These are phyloP conservation scores for Pleurotus pulmonarius DNA, from an alignment of 768 basidiomycete genomes.

Conservation along the genomic window DNA sequence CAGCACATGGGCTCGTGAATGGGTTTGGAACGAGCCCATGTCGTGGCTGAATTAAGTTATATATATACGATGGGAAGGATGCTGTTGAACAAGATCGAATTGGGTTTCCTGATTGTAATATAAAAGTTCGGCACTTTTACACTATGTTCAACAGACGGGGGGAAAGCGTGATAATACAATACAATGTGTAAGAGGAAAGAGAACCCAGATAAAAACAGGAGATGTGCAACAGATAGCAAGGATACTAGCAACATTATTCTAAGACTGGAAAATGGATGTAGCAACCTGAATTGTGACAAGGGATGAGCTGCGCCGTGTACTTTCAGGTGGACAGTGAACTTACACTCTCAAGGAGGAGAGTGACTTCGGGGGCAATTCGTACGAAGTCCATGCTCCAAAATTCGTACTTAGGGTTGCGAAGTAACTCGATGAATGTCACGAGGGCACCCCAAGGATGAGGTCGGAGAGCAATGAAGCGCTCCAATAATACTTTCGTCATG, in stretches of 20 bases:
- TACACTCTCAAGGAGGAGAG: slow-evolving; percentile 80
- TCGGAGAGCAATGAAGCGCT: slow-evolving; percentile 89
- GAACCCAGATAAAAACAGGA: slow-evolving; percentile 64
- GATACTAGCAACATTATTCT: slow-evolving; percentile 63
- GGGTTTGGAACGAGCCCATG: slow-evolving; percentile 44
- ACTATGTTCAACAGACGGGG: slow-evolving; percentile 46
- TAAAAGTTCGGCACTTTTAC: slow-evolving; percentile 11
- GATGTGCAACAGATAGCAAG: slow-evolving; percentile 79
- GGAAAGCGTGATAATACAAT: slow-evolving; percentile 71
- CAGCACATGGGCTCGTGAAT: slow-evolving; percentile 32
- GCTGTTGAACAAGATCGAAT: slow-evolving; percentile 1
- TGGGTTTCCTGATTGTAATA: slow-evolving; percentile 5
- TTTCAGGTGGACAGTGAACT: slow-evolving; percentile 23
- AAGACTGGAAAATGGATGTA: slow-evolving; percentile 72
- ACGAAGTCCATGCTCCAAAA: slow-evolving; percentile 90
- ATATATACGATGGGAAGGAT: neutral
- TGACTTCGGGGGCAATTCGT: slow-evolving; percentile 82
- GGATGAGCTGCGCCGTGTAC: slow-evolving; percentile 3
- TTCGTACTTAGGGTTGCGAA: slow-evolving; percentile 86
- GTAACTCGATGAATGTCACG: slow-evolving; percentile 90
- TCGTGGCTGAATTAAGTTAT: slow-evolving; percentile 39
- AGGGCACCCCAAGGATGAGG: slow-evolving; percentile 97
- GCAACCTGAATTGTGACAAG: slow-evolving; percentile 50
- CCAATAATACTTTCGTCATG: slow-evolving; percentile 85
- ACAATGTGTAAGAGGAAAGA: slow-evolving; percentile 64